A percentile compares a stretch with the other conserved stretches of the same genome.
These are phyloP conservation scores for Litsea cubeba DNA, from an alignment of 164 flowering plant species.

Conservation along the genomic window DNA sequence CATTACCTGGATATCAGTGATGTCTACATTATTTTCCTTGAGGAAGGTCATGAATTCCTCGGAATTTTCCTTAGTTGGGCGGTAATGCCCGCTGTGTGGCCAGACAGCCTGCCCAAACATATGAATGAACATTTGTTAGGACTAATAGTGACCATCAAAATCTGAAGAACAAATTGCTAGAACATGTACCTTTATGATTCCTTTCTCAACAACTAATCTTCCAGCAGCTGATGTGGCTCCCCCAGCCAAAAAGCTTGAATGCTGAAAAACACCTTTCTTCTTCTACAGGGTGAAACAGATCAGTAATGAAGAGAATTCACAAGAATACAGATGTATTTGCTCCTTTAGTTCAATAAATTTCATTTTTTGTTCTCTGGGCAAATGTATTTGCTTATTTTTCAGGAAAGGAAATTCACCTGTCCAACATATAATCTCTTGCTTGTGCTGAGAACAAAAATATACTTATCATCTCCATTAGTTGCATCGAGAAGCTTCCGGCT, in stretches of 20 bases:
- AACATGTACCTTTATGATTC: constrained; percentile 59
- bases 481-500: constrained; percentile 56
- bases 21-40: constrained; percentile 56
- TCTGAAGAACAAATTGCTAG: background rate
- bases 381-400: background rate
- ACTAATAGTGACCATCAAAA: background rate
- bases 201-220: constrained; percentile 64
- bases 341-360: background rate
- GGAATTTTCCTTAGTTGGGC: constrained; percentile 90
- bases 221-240: constrained; percentile 97
- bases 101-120: constrained; percentile 66
- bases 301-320: background rate
- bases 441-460: constrained; percentile 95
- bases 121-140: background rate
- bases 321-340: background rate
- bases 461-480: constrained; percentile 54
- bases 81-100: constrained; percentile 98
- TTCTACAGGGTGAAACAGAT: constrained; percentile 28
- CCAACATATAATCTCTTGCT: constrained; percentile 75
- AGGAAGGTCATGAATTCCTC: constrained; percentile 71
- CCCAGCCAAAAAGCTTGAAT: constrained; percentile 97
- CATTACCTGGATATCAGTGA: constrained; percentile 65
- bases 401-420: constrained; percentile 10
- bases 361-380: background rate
- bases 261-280: constrained; percentile 83